phyloP scores from a whole-genome alignment of 2,329 filamentous ascomycete species.

The Fusarium sp. region DNA sequence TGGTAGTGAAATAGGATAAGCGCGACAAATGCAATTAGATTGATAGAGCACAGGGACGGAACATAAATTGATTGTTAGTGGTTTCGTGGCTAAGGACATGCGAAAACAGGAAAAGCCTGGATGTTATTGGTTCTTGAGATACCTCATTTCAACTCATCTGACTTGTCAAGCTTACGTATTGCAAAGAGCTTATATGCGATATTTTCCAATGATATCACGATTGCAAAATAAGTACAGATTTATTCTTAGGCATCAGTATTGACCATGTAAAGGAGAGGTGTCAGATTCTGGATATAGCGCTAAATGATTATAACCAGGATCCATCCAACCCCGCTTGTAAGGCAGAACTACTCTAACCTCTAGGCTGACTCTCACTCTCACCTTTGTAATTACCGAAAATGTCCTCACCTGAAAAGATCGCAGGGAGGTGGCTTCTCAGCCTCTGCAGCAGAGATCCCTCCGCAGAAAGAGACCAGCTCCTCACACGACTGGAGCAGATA shows the following conservation, averaged over 20 bases:
- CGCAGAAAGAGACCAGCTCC: background rate
- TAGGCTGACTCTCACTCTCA: background rate
- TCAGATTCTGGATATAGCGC: background rate
- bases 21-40: too few species aligned
- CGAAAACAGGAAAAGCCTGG: background rate
- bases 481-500: conserved; percentile 9
- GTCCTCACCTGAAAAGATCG: background rate
- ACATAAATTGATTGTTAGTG: too few species aligned
- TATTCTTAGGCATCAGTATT: too few species aligned
- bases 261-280: too few species aligned
- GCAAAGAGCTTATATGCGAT: too few species aligned
- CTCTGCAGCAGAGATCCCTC: background rate
- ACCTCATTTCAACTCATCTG: too few species aligned
- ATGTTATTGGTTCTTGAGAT: background rate
- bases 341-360: background rate
- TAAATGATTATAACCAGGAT: conserved; percentile 8
- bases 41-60: too few species aligned
- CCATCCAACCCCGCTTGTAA: background rate
- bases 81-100: too few species aligned
- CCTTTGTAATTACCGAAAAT: background rate
- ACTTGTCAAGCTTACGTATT: too few species aligned
- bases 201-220: too few species aligned
- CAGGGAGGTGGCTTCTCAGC: conserved; percentile 18
- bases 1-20: too few species aligned
- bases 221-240: accelerated